Percentiles rank a stretch among this genome's conserved stretches.
Conservation (phyloP, 2,329 filamentous ascomycete species). For the Septoria linicola region DNA sequence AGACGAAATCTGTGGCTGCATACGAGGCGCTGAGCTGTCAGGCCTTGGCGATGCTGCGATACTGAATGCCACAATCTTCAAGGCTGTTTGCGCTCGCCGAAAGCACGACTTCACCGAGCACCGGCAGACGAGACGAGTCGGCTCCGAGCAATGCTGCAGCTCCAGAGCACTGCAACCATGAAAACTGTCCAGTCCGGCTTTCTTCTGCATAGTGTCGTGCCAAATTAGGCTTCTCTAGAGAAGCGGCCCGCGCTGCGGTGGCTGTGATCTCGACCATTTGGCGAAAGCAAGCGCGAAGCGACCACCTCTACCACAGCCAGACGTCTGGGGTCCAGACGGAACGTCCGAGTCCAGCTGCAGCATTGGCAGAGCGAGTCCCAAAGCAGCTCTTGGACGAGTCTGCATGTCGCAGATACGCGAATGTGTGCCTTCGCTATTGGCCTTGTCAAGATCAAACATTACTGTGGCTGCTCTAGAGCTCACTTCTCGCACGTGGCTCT, state of each 20-base stretch:
- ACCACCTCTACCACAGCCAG: not conserved
- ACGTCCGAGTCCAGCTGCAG: conserved; percentile 1
- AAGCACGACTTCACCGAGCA: too few relatives aligned
- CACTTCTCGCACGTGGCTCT: conserved; percentile 10
- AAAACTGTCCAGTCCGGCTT: too few relatives aligned
- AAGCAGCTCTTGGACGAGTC: not conserved
- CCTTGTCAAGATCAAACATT: not conserved
- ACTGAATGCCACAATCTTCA: too few relatives aligned
- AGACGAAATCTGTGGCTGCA: too few relatives aligned
- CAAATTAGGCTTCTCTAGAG: not conserved
- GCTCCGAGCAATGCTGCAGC: too few relatives aligned
- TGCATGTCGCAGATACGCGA: conserved; percentile 7
- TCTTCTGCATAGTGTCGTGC: not conserved
- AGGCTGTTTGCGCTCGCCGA: too few relatives aligned
- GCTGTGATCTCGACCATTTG: not conserved
- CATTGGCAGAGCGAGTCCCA: not conserved
- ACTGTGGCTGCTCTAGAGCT: conserved; percentile 1
- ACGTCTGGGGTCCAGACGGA: conserved; percentile 1
- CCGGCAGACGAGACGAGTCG: too few relatives aligned
- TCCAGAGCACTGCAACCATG: too few relatives aligned
- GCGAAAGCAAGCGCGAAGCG: not conserved
- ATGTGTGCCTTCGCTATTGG: not conserved
- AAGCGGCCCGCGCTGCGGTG: not conserved
- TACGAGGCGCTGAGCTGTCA: too few relatives aligned
- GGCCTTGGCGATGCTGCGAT: too few relatives aligned